A percentile compares a stretch with the other conserved stretches of the same genome.
phyloP scores from a whole-genome alignment of 345 rosid genomes.

The Geranium rotundifolium region DNA sequence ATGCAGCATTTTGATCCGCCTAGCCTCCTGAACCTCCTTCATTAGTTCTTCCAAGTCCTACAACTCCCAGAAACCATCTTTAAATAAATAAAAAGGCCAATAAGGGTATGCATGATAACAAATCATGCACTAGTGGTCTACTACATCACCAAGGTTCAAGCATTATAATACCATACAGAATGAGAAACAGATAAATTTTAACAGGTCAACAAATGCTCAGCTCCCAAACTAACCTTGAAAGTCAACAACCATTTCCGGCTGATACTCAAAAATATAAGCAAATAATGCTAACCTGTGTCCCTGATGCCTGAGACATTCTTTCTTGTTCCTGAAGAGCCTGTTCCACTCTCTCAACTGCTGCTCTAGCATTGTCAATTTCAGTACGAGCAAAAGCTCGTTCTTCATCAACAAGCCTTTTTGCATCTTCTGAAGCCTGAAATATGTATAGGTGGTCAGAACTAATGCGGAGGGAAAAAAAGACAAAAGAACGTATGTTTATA shows the following conservation, averaged over 20 bases:
- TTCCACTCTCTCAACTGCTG: slow-evolving; percentile 96
- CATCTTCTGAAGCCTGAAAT: slow-evolving; percentile 91
- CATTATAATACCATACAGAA: not conserved
- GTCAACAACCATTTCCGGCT: not conserved
- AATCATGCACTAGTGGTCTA: not conserved
- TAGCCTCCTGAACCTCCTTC: slow-evolving; percentile 99
- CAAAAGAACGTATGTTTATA: not conserved
- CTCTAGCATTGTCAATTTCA: slow-evolving; percentile 94
- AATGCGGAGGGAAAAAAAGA: not conserved
- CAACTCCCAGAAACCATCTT: slow-evolving; percentile 11
- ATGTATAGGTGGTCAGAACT: slow-evolving; percentile 12
- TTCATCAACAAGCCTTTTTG: slow-evolving; percentile 84
- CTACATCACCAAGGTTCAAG: not conserved
- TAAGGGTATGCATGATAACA: not conserved
- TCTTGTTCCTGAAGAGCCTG: slow-evolving; percentile 87
- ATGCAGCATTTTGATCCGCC: slow-evolving; percentile 97
- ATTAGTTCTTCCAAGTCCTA: slow-evolving; percentile 85
- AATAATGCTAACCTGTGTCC: slow-evolving; percentile 34
- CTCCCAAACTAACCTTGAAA: not conserved
- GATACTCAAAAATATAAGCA: not conserved
- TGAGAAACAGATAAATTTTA: not conserved
- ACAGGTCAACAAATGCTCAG: not conserved
- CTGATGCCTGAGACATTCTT: slow-evolving; percentile 58
- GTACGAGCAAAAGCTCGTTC: slow-evolving; percentile 93
- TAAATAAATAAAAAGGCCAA: not conserved